These are phyloP conservation scores for Nematocida ironsii DNA, from an alignment of 371 early-diverging fungal genomes.

Conservation along the genomic window DNA sequence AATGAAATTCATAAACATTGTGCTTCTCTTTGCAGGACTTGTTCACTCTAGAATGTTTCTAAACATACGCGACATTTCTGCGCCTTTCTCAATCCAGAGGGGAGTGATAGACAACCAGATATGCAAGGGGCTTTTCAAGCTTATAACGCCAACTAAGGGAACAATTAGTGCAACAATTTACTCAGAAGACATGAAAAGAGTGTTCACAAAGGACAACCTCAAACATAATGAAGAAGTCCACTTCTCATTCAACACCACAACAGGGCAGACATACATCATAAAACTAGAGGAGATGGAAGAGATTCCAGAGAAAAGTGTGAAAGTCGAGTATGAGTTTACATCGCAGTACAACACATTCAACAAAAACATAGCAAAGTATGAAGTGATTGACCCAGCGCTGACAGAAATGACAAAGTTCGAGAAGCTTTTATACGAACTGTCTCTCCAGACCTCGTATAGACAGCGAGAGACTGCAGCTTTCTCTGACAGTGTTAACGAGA, in stretches of 20 bases:
- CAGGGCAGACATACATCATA: conserved; percentile 58
- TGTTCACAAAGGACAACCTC: conserved; percentile 52
- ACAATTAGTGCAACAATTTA: conserved; percentile 44
- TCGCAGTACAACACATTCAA: conserved; percentile 70
- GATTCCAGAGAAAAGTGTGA: conserved; percentile 54
- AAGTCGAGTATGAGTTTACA: conserved; percentile 33
- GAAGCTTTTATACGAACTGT: conserved; percentile 65
- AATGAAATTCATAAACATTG: conserved; percentile 41
- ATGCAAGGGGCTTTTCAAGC: conserved; percentile 61
- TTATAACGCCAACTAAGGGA: conserved; percentile 33
- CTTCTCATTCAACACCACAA: conserved; percentile 66
- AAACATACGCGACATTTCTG: conserved; percentile 17
- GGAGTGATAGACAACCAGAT: conserved; percentile 65
- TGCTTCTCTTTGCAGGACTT: conserved; percentile 9
- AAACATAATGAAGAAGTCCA: conserved; percentile 47
- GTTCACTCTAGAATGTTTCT: conserved; percentile 26
- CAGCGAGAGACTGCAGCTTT: conserved; percentile 52
- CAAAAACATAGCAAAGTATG: conserved; percentile 65
- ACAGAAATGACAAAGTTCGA: conserved; percentile 62
- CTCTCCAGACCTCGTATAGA: conserved; percentile 52
- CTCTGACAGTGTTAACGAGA: conserved; percentile 59
- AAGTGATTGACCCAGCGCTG: conserved; percentile 68
- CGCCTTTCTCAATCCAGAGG: conserved; percentile 27
- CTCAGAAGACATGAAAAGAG: conserved; percentile 58
- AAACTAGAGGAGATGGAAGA: conserved; percentile 37